Evolutionary conservation across 495 filamentous ascomycete species (phyloP).

Genomic region (Massariosphaeria phaeospora): DNA sequence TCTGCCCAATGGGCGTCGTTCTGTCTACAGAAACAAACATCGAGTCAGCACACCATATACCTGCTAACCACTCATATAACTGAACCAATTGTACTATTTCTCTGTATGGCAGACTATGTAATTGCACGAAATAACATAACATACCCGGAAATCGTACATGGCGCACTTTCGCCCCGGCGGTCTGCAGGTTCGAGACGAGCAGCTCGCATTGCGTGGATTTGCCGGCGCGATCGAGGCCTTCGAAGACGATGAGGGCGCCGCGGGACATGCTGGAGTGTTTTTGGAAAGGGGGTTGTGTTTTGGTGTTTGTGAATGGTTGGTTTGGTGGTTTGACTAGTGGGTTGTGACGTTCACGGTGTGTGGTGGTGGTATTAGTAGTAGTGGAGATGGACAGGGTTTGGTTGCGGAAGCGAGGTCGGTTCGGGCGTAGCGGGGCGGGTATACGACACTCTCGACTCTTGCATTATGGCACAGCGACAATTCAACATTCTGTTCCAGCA

Average conservation of each 20-base stretch:
- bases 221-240: conserved; percentile 89
- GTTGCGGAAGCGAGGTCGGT: too few species aligned
- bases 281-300: too few species aligned
- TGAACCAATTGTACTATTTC: not conserved
- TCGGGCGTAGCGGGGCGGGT: too few species aligned
- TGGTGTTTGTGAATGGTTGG: too few species aligned
- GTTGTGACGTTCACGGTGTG: too few species aligned
- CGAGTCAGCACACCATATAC: not conserved
- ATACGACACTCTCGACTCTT: too few species aligned
- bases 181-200: conserved; percentile 59
- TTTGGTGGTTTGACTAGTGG: too few species aligned
- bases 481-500: too few species aligned
- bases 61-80: not conserved
- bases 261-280: conserved; percentile 25
- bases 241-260: conserved; percentile 70
- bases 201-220: conserved; percentile 90
- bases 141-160: conserved; percentile 85
- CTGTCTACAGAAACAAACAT: too few species aligned
- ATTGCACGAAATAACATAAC: conserved; percentile 8
- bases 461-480: too few species aligned
- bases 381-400: too few species aligned
- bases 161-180: conserved; percentile 59
- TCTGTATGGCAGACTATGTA: not conserved
- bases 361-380: too few species aligned
- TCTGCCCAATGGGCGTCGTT: conserved; percentile 78